Evolutionary conservation across 1,284 basidiomycete species (phyloP), one percentile per base, ranked within the genome.

Genomic region (Takashimella koratensis): DNA sequence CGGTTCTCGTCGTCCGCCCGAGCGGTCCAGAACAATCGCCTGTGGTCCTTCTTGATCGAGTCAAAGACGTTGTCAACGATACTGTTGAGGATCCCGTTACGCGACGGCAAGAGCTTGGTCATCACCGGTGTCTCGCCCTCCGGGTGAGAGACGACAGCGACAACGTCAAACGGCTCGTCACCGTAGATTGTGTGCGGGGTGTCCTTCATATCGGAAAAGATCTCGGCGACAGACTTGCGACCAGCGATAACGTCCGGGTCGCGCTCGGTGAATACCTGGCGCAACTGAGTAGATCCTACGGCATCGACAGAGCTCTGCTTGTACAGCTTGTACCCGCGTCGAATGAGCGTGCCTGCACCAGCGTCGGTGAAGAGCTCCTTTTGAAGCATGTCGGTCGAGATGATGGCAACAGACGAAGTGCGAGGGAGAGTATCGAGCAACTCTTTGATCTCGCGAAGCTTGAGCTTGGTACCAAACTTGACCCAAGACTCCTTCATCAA

Each of bases 401-500:
- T 99, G 79, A 99, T 94, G 61, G 95, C 95, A 52, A 98, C 95
- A 43, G 93, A 97, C 20, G 95, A 97, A 3, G 96, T 90, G 62
- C 96, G 92, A 26, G 96, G 95, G 56, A 98, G 90, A 78, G 96
- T 89, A 76, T 98, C 96, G 52, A 99, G 85, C 45, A 99, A 85
- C 74, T 98, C 95, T 79, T 99, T 99, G 83, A 98, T 98, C 78
- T 98, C 95, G 64, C 95, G 88, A 49, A 99, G 83, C 80, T 98
- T 98, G 78, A 99, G 89, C 79, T 99, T 99, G 65, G 96, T 98
- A 62, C 95, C 95, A 73, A 86, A 98, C 77, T 97, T 97, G 78
- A 99, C 95, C 95, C 96, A 99, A n/a, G 93, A 84, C 79, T 98
- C 87, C 74, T 94, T 96, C 93, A 98, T 92, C 56, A 99, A 84